Evolutionary conservation across 257 asterid species (phyloP), one percentile per base, ranked within the genome.

Genomic region (Perilla frutescens): DNA sequence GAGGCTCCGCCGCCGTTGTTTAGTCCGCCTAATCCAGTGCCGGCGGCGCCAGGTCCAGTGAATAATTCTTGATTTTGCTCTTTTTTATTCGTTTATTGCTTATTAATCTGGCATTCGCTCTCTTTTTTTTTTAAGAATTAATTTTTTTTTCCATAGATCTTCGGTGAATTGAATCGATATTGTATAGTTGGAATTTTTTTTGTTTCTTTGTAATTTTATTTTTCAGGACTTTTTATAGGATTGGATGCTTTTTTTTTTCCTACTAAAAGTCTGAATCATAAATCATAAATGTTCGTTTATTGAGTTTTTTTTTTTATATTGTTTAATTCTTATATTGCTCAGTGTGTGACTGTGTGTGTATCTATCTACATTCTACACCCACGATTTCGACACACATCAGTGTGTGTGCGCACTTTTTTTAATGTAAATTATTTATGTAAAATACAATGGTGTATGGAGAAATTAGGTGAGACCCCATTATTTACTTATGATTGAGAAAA

Each of bases 11-110:
- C 96, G 40, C 97, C 98, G 36, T 67, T 70, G 40, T 74, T 86
- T 54, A 77, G 77, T 75, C 89, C 96, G 37, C 94, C 93, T 9
- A 80, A 79, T 49, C 81, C 90, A 2, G 92, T 73, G 20, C 68
- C 87, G 71, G 88, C 67, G 26, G 74, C 89, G 50, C 94, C 98
- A 58, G 98, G 94, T 80, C 96, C 98, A 3, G 82, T 63, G 50
- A 83, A 77, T 64, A 79, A 80, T 64, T 81, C 87, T 66, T 86
- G 82, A 75, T 31, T 65, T 41, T 74, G 73, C 43, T 60, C 8
- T 29, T 5, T 44, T 67, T 47, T 8, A 49, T 68, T 60, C 55
- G 58, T 58, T 69, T 48, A 31, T 65, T 67, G 15, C 66, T 72
- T 44, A 36, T 7, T 69, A 72, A 36, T 65, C 66, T 39, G 65